Conservation (phyloP, 148 eudicot genomes). For the Arctostaphylos glauca region DNA sequence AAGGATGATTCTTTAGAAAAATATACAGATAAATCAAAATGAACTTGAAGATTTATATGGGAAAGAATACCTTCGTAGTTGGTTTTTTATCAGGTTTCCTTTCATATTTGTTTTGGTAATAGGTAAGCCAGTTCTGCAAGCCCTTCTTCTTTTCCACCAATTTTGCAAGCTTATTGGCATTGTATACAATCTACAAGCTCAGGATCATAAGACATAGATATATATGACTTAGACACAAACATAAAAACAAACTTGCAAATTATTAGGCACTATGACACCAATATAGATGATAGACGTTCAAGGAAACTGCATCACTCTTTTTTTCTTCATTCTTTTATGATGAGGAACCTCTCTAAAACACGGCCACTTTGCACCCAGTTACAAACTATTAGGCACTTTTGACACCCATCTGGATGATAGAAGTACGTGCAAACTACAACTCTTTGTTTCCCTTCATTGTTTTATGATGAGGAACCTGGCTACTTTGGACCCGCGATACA, state of each 20-base stretch:
- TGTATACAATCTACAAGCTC: slow-evolving; percentile 65
- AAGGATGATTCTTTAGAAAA: neutral
- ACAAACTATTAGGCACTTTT: no score
- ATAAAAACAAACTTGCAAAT: neutral
- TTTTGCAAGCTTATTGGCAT: slow-evolving; percentile 79
- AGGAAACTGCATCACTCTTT: neutral
- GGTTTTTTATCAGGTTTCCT: slow-evolving; percentile 62
- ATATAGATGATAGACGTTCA: neutral
- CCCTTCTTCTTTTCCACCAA: slow-evolving; percentile 78
- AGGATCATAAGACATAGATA: neutral
- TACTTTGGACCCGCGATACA: no score
- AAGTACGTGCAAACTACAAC: no score
- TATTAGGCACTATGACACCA: neutral
- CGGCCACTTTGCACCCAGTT: neutral
- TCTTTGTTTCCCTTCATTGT: no score
- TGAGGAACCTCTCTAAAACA: neutral
- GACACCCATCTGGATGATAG: no score
- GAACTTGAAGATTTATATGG: neutral
- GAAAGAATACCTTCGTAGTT: slow-evolving; percentile 59
- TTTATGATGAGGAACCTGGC: no score
- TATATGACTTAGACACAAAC: neutral
- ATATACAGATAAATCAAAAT: neutral
- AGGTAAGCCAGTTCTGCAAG: slow-evolving; percentile 66
- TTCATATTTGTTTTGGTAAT: slow-evolving; percentile 79
- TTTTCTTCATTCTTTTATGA: neutral